These are phyloP conservation scores for Jamesozyma piceae DNA, from an alignment of 805 yeast species.

Conservation along the genomic window DNA sequence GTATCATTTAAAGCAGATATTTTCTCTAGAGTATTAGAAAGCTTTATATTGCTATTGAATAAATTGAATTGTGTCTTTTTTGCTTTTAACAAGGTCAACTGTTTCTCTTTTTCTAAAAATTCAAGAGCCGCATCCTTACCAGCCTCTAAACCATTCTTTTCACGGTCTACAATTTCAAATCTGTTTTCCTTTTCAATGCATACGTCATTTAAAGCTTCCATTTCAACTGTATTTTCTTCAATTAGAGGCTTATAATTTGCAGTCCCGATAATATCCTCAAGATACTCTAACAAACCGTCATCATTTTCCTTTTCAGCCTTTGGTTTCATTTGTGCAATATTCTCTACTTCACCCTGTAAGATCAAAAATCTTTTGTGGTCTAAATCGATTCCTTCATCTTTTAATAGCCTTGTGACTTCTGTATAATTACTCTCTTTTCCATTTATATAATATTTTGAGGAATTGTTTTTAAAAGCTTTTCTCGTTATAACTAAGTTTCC, in stretches of 20 bases:
- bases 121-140: constrained; percentile 61
- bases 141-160: constrained; percentile 52
- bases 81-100: constrained; percentile 43
- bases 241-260: constrained; percentile 70
- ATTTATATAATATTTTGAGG: constrained; percentile 72
- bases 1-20: constrained; percentile 35
- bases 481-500: constrained; percentile 62
- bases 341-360: constrained; percentile 96
- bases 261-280: constrained; percentile 96
- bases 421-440: constrained; percentile 60
- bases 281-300: constrained; percentile 86
- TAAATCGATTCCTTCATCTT: constrained; percentile 80
- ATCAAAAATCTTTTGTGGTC: constrained; percentile 92
- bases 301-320: constrained; percentile 88
- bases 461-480: constrained; percentile 65
- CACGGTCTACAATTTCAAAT: constrained; percentile 70
- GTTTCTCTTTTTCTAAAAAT: constrained; percentile 57
- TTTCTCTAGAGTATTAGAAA: constrained; percentile 33
- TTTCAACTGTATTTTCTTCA: constrained; percentile 48
- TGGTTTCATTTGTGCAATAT: constrained; percentile 97
- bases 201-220: constrained; percentile 69
- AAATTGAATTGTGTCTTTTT: constrained; percentile 47
- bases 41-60: constrained; percentile 32
- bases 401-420: constrained; percentile 65
- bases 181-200: constrained; percentile 76